Conservation (phyloP, 495 filamentous ascomycete species). For the Extremus antarcticus region DNA sequence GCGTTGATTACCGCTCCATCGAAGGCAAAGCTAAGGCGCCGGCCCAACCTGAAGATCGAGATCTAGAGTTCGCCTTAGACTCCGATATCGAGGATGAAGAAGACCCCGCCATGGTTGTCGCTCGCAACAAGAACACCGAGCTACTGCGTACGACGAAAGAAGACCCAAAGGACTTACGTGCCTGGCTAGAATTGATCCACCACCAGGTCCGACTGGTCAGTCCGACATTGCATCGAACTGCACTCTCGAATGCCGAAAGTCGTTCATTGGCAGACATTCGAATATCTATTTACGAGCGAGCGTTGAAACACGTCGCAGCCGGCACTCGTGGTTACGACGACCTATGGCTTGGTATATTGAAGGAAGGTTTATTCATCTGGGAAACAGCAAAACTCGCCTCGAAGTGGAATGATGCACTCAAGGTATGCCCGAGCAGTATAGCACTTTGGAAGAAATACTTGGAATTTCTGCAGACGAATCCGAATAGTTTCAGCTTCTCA, state of each 20-base stretch:
- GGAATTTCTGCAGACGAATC: conserved; percentile 62
- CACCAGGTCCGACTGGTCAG: conserved; percentile 58
- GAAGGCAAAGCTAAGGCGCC: conserved; percentile 25
- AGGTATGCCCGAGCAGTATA: conserved; percentile 47
- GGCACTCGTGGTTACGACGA: conserved; percentile 37
- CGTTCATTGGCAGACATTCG: conserved; percentile 58
- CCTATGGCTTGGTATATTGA: conserved; percentile 56
- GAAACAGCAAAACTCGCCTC: conserved; percentile 46
- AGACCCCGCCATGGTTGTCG: conserved; percentile 28
- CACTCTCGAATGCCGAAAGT: neutral
- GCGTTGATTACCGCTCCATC: conserved; percentile 61
- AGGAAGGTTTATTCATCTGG: conserved; percentile 64
- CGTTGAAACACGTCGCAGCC: conserved; percentile 44
- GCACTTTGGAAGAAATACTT: conserved; percentile 64
- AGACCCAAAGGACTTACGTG: conserved; percentile 51
- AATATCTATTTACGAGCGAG: conserved; percentile 70
- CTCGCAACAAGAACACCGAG: conserved; percentile 42
- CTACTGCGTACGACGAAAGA: conserved; percentile 49
- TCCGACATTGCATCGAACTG: conserved; percentile 27
- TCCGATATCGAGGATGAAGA: conserved; percentile 32
- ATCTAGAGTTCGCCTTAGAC: conserved; percentile 45
- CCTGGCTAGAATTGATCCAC: conserved; percentile 67
- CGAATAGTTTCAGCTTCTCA: conserved; percentile 58
- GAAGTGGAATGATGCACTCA: conserved; percentile 54
- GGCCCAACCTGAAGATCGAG: conserved; percentile 26